Evolutionary conservation across 306 rosid species (phyloP), one percentile per base, ranked within the genome.

Genomic region (Ceratonia siliqua): DNA sequence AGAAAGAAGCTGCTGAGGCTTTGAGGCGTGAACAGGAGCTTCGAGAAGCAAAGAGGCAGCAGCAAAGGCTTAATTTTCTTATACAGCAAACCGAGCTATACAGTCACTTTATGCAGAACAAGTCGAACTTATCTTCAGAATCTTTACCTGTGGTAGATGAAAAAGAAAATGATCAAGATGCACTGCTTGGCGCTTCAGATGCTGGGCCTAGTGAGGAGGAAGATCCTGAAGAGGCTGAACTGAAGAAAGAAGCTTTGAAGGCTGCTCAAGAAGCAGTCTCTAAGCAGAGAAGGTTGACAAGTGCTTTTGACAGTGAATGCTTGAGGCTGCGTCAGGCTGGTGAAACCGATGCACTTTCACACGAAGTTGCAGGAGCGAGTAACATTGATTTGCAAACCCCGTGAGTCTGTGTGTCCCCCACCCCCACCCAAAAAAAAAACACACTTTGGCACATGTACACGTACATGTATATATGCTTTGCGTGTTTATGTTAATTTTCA

Each of bases 221-320:
- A 76, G 99, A 95, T 82, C 89, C 88, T 18, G 97, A 86, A 85
- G 99, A 95, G 63, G 93, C 87, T 64, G 98, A 92, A 72, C 83
- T 95, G 85, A 95, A 90, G 87, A 89, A 73, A 85, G 98, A 90
- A 80, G 99, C 97, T 59, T 81, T 95, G 71, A 95, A 85, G 85
- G 99, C 91, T 85, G 99, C 99, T 55, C 99, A 95, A 84, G 98
- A 92, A 87, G 99, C 99, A 73, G 99, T 95, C 41, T 90, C 89
- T 50, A 95, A 89, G 88, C 99, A 95, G 89, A 95, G 78, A 84
- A 85, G 5, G 66, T 77, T 92, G 82, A 95, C 99, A 11, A 82
- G 84, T 85, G 93, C 92, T 76, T 92, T 92, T 77, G 99, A 95
- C 70, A 85, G 49, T 68, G 98, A 95, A 83, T 95, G 95, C 83